Conservation (phyloP, 139 green algal species). For the Prasinococcaceae sp. region DNA sequence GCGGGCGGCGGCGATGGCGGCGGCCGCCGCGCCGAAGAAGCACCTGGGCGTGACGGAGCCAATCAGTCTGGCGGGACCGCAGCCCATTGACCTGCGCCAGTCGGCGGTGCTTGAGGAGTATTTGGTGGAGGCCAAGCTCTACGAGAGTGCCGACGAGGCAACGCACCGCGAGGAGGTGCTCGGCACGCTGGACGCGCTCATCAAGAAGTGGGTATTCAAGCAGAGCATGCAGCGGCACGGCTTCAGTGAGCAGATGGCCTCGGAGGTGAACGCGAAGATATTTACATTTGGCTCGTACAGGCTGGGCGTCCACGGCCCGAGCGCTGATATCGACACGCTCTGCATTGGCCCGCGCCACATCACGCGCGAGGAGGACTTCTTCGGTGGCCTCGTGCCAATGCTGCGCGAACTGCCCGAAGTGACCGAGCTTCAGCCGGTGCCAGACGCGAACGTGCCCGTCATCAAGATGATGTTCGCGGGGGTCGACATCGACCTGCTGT, state of each 20-base stretch:
- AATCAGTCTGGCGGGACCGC: neutral
- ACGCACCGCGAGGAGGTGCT: constrained; percentile 44
- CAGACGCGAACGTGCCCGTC: constrained; percentile 79
- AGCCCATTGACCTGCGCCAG: neutral
- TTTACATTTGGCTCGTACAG: constrained; percentile 90
- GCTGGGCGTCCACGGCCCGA: constrained; percentile 80
- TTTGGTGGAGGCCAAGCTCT: constrained; percentile 31
- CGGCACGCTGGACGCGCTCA: constrained; percentile 26
- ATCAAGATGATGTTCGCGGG: constrained; percentile 86
- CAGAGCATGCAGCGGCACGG: constrained; percentile 26
- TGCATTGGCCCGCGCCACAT: constrained; percentile 66
- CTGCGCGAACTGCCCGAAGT: constrained; percentile 45
- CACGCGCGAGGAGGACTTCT: constrained; percentile 73
- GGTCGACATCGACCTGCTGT: constrained; percentile 88
- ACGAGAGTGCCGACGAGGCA: constrained; percentile 39
- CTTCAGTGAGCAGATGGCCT: constrained; percentile 23
- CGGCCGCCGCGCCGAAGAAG: neutral
- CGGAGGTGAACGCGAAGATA: constrained; percentile 69
- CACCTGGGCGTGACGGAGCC: constrained; percentile 10
- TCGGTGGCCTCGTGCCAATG: constrained; percentile 51
- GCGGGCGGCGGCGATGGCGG: neutral
- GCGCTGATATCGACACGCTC: constrained; percentile 90
- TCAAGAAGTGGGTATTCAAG: constrained; percentile 57
- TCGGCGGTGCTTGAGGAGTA: constrained; percentile 22
- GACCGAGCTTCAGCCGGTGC: constrained; percentile 58